Percentiles rank a stretch among this genome's conserved stretches.
phyloP scores from a whole-genome alignment of 129 eudicot species.

The Centaurea solstitialis region DNA sequence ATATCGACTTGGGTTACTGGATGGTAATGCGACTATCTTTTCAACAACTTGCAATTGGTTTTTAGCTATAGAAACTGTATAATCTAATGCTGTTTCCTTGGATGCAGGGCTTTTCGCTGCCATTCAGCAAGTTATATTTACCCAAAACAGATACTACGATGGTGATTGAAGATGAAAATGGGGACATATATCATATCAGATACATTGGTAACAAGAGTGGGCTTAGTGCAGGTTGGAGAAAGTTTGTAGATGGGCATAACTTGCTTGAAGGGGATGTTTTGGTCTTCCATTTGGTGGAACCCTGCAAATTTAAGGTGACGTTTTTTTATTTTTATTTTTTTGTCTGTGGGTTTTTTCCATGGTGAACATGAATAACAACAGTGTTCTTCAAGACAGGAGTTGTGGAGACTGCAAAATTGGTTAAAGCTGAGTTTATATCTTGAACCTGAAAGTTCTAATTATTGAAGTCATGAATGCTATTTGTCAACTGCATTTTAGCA shows the following conservation, averaged over 20 bases:
- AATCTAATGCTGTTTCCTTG: background rate
- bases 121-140: conserved; percentile 57
- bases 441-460: background rate
- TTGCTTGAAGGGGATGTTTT: conserved; percentile 79
- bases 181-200: conserved; percentile 48
- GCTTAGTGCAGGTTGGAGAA: conserved; percentile 90
- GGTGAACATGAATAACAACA: background rate
- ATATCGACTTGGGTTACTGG: conserved; percentile 64
- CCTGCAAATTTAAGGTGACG: conserved; percentile 64
- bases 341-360: conserved; percentile 2
- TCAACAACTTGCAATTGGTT: background rate
- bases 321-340: background rate
- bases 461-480: background rate
- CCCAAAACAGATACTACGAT: conserved; percentile 57
- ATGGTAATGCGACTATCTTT: conserved; percentile 47
- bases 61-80: background rate
- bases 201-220: conserved; percentile 59
- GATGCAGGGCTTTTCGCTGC: conserved; percentile 64
- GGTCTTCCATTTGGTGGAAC: conserved; percentile 62
- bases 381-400: background rate
- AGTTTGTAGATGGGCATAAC: conserved; percentile 59
- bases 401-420: background rate
- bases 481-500: too few relatives aligned
- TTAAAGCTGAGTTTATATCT: background rate
- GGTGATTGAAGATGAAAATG: conserved; percentile 60